Evolutionary conservation across 2,329 filamentous ascomycete genomes (phyloP), one percentile per base, ranked within the genome.

Genomic region (Venturia nashicola): DNA sequence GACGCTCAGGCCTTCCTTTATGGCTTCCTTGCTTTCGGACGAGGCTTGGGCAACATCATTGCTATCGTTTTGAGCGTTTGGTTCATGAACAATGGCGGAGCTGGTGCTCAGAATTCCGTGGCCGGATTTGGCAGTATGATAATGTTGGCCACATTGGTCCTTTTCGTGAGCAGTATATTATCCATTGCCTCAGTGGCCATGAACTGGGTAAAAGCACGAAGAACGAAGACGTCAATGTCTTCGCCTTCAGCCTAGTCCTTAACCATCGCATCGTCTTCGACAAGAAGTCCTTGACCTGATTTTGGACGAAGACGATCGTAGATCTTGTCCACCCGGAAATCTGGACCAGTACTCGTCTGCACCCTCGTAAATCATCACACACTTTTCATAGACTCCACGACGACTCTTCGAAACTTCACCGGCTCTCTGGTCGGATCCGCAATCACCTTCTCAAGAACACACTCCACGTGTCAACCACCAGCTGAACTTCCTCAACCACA

Each of bases 21-120:
- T 42, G 63, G 63, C 9, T 44, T 40, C n/a, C 51, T 63, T 18
- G 61, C 61, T 27, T 63, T 59, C 18, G 34, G 51, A 32, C 48
- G 61, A 39, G 61, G 61, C 32, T 1, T 63, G 14, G 61, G 61
- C 61, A 59, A n/a, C 44, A 12, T 63, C 51, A 7, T 48, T 27
- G 32, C 61, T 11, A 27, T 42, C 5, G 3, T 43, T 23, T 16
- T 61, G 12, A 59, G 55, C 20, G 59, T 60, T 1, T 18, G 6
- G 11, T 14, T 60, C 20, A 23, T 60, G 39, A 43, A 60, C 11
- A 43, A 16, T 3, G 65, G 46, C 67, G 51, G 32, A 57, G 51
- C 39, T 9, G 18, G 32, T 57, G 32, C 51, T 36, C 46, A 51
- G 12, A 20, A 57, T 7, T n/a, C 51, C 32, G 51, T 34, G 32